Evolutionary conservation across 2,329 filamentous ascomycete genomes (phyloP).

Genomic region (Lachnellula arida): DNA sequence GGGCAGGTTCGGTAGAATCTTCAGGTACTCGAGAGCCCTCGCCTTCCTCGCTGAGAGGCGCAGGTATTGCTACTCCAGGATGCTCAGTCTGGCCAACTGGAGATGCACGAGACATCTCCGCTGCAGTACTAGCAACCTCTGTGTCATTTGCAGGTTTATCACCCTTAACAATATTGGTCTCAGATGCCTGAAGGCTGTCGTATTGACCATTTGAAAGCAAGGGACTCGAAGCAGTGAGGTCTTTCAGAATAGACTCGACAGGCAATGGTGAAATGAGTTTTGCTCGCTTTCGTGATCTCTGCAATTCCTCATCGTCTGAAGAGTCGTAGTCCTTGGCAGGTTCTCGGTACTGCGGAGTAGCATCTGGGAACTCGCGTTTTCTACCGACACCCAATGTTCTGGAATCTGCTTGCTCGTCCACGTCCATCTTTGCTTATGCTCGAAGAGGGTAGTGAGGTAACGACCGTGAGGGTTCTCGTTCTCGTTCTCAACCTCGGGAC

Average conservation of each 20-base stretch:
- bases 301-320: constrained; percentile 25
- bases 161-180: not conserved
- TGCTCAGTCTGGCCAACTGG: not conserved
- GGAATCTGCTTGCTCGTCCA: constrained; percentile 39
- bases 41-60: not conserved
- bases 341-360: not conserved
- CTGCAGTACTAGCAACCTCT: not conserved
- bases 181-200: not conserved
- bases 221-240: not conserved
- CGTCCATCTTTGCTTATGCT: constrained; percentile 12
- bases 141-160: not conserved
- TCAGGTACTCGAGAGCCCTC: not conserved
- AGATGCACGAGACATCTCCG: not conserved
- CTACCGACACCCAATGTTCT: constrained; percentile 41
- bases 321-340: constrained; percentile 15
- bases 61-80: not conserved
- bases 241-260: not conserved
- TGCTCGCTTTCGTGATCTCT: constrained; percentile 8
- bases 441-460: not conserved
- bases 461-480: too few species aligned
- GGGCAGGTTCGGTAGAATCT: not conserved
- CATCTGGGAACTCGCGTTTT: constrained; percentile 29
- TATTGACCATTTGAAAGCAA: not conserved
- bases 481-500: too few species aligned
- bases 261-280: constrained; percentile 3